These are phyloP conservation scores for Saccharata proteae DNA, from an alignment of 2,329 filamentous ascomycete genomes.

Conservation along the genomic window DNA sequence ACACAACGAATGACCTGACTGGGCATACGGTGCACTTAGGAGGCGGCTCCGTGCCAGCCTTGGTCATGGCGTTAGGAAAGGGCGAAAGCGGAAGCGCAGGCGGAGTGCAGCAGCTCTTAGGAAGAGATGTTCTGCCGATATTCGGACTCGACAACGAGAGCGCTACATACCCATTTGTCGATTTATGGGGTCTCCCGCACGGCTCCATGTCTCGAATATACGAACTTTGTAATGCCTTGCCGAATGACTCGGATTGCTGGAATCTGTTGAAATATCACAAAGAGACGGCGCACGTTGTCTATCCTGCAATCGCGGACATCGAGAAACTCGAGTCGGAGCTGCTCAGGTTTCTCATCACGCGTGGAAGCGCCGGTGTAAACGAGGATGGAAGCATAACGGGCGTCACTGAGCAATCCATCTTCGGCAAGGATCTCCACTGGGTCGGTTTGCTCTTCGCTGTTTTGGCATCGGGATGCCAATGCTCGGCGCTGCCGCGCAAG, in stretches of 20 bases:
- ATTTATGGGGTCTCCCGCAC: conserved; percentile 49
- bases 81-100: conserved; percentile 17
- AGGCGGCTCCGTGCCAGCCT: conserved; percentile 48
- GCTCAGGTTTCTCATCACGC: conserved; percentile 40
- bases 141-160: conserved; percentile 53
- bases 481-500: conserved; percentile 44
- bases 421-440: conserved; percentile 46
- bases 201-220: conserved; percentile 45
- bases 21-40: conserved; percentile 51
- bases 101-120: conserved; percentile 44
- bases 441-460: conserved; percentile 49
- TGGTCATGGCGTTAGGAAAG: conserved; percentile 40
- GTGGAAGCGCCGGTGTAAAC: conserved; percentile 29
- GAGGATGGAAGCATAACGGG: conserved; percentile 26
- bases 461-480: conserved; percentile 51
- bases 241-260: conserved; percentile 45
- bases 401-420: conserved; percentile 43
- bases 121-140: conserved; percentile 47
- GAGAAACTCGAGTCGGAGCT: conserved; percentile 43
- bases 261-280: conserved; percentile 46
- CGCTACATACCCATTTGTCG: conserved; percentile 53
- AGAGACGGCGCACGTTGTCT: conserved; percentile 47
- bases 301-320: conserved; percentile 47
- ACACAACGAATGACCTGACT: conserved; percentile 47
- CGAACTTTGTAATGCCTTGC: conserved; percentile 47